Conservation (phyloP, 306 rosid species). For the Sicyos edulis region DNA sequence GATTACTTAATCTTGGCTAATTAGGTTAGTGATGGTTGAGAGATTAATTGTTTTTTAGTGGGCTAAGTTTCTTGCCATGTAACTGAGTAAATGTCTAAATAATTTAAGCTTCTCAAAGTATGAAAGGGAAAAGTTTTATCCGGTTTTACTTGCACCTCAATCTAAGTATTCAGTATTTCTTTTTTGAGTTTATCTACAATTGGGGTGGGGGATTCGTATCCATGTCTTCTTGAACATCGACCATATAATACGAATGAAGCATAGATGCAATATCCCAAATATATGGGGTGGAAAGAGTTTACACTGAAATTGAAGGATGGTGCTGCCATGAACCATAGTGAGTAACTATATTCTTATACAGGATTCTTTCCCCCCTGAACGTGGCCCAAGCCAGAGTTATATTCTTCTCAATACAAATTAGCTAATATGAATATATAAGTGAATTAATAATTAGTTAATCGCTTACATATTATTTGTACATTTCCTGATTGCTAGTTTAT, state of each 20-base stretch:
- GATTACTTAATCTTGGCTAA: background rate
- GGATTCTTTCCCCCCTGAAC: background rate
- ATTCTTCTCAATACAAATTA: background rate
- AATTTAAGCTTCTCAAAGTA: conserved; percentile 9
- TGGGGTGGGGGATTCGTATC: too few species aligned
- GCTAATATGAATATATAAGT: background rate
- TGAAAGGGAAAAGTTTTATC: background rate
- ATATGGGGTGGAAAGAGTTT: background rate
- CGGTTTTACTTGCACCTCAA: background rate
- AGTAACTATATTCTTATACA: background rate
- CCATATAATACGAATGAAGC: background rate
- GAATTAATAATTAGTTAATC: background rate
- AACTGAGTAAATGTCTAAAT: background rate
- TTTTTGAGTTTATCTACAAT: too few species aligned
- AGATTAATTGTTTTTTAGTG: background rate
- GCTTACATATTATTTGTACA: background rate
- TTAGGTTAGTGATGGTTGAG: background rate
- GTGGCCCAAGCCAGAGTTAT: background rate
- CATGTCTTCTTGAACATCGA: too few species aligned
- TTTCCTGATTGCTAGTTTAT: background rate
- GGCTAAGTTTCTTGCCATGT: background rate
- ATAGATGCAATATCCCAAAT: background rate
- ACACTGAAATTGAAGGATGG: background rate
- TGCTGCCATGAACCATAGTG: background rate
- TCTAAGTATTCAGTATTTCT: background rate